Evolutionary conservation across 768 basidiomycete genomes (phyloP).

Genomic region (Phlebiopsis flavidoalba): DNA sequence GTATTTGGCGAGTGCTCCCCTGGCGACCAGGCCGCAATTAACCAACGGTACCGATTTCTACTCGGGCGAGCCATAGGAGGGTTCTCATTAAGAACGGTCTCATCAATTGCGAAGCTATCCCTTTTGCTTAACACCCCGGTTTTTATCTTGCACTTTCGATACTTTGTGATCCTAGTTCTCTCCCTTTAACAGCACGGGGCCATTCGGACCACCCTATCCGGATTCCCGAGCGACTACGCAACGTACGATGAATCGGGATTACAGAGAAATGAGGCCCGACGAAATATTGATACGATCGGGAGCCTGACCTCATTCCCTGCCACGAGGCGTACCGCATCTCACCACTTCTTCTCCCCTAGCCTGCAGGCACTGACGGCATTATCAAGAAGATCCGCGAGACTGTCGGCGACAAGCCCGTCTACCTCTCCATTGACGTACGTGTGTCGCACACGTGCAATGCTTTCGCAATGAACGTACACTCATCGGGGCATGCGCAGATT

Average conservation of each 20-base stretch:
- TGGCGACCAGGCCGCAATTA: slow-evolving; percentile 67
- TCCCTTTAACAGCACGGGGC: slow-evolving; percentile 67
- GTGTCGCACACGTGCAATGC: not conserved
- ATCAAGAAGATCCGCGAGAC: slow-evolving; percentile 75
- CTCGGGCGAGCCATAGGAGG: slow-evolving; percentile 81
- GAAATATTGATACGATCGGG: slow-evolving; percentile 81
- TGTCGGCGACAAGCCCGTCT: slow-evolving; percentile 70
- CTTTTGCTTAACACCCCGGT: slow-evolving; percentile 19
- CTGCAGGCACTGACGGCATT: slow-evolving; percentile 64
- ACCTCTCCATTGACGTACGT: slow-evolving; percentile 72
- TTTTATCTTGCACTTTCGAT: slow-evolving; percentile 23
- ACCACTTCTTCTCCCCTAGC: not conserved
- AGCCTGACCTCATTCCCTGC: slow-evolving; percentile 11
- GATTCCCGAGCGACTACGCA: slow-evolving; percentile 67
- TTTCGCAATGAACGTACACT: not conserved
- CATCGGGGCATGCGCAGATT: slow-evolving; percentile 37
- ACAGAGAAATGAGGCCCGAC: slow-evolving; percentile 69
- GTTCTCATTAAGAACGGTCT: slow-evolving; percentile 71
- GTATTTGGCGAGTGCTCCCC: slow-evolving; percentile 78
- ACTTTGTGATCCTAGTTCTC: slow-evolving; percentile 73
- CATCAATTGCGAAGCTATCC: slow-evolving; percentile 79
- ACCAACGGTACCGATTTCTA: slow-evolving; percentile 91
- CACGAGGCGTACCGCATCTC: not conserved
- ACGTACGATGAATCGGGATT: slow-evolving; percentile 81
- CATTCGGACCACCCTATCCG: slow-evolving; percentile 78